A percentile compares a stretch with the other conserved stretches of the same genome.
These are phyloP conservation scores for Penstemon eatonii DNA, from an alignment of 257 asterid genomes.

Conservation along the genomic window DNA sequence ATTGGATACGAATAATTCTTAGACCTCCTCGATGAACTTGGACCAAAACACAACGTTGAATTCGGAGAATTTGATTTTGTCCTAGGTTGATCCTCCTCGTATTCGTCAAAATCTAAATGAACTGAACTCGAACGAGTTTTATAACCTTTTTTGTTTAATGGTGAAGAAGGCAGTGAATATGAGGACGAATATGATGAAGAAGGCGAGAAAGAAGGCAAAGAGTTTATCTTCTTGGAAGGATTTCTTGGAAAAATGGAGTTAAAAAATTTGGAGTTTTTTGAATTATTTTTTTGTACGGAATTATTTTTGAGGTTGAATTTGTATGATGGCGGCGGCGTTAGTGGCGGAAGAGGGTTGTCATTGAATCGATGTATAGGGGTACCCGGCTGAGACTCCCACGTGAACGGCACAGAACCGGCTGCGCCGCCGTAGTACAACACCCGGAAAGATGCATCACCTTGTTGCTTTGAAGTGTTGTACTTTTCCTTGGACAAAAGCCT, in stretches of 20 bases:
- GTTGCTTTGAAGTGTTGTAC: slow-evolving; percentile 31
- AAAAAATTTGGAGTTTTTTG: slow-evolving; percentile 32
- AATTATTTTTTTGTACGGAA: slow-evolving; percentile 27
- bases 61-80: slow-evolving; percentile 29
- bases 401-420: slow-evolving; percentile 64
- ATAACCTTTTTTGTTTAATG: slow-evolving; percentile 17
- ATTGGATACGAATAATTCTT: slow-evolving; percentile 26
- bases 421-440: slow-evolving; percentile 67
- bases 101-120: neutral
- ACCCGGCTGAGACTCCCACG: slow-evolving; percentile 85
- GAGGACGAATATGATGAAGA: slow-evolving; percentile 40
- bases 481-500: slow-evolving; percentile 46
- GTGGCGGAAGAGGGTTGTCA: slow-evolving; percentile 56
- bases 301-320: slow-evolving; percentile 25
- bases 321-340: slow-evolving; percentile 79
- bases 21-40: slow-evolving; percentile 20
- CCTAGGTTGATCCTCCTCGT: slow-evolving; percentile 28
- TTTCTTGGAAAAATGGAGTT: slow-evolving; percentile 33
- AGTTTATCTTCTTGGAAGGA: slow-evolving; percentile 27
- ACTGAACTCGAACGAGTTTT: slow-evolving; percentile 32
- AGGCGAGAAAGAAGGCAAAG: slow-evolving; percentile 21
- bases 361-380: slow-evolving; percentile 61
- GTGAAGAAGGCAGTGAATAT: slow-evolving; percentile 42
- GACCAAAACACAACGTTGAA: slow-evolving; percentile 42
- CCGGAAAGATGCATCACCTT: slow-evolving; percentile 50